Evolutionary conservation across 2,329 filamentous ascomycete genomes (phyloP), one percentile per base, ranked within the genome.

Genomic region (Phialocephala sp.): DNA sequence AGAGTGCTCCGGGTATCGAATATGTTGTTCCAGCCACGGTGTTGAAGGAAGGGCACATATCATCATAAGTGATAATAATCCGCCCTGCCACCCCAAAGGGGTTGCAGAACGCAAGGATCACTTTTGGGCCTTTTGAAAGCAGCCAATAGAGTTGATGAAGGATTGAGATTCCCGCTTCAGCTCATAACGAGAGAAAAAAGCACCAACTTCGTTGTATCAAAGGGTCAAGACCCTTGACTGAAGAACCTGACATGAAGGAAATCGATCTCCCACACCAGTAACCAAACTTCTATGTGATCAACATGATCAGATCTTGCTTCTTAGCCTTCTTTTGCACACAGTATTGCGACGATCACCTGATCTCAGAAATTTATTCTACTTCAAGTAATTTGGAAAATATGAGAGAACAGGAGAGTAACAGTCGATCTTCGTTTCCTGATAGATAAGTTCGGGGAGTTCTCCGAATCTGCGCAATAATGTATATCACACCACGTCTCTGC

Each of bases 251-350:
- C 12, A 32, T 35, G 24, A 15, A 32, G 37, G 24, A 35, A 32
- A 4, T 50, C 6, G 45, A 50, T 50, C 45, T 50, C 45, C 45
- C 45, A 50, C 45, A 54, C 24, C 50, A 32, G 32, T 35, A 54
- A 15, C 6, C 6, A 12, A 27, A 54, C 14, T 54, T 18, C 8
- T 14, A 32, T 18, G 18, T 22, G 27, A 27, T 54, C 50, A 54
- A 11, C 27, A 14, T 9, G 24, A 54, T 18, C 11, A n/a, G 3
- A n/a, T 22, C 2, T 24, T 20, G 11, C 2, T 11, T 50, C 20
- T 24, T 11, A 14, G 8, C n/a, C 41, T 6, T n/a, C 9, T 41
- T 41, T 18, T 41, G 37, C 15, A 32, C n/a, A n/a, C n/a, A n/a
- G n/a, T n/a, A n/a, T n/a, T n/a, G n/a, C n/a, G 37, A 41, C 15